phyloP scores from a whole-genome alignment of 345 rosid species.

The Combretum micranthum region DNA sequence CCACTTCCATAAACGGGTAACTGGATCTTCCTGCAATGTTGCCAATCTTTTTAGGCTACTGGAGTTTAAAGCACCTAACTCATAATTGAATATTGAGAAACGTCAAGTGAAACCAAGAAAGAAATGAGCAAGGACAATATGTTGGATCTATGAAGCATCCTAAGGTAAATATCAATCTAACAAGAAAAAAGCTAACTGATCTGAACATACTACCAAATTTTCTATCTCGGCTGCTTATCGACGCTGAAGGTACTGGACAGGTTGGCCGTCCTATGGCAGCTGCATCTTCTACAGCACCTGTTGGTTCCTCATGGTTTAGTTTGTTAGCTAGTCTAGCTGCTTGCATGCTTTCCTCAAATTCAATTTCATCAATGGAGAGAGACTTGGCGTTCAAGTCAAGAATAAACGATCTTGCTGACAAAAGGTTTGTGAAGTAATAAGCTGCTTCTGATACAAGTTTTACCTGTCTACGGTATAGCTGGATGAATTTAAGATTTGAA shows the following conservation, averaged over 20 bases:
- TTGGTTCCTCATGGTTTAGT: constrained; percentile 14
- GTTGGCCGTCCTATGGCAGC: constrained; percentile 7
- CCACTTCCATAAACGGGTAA: constrained; percentile 47
- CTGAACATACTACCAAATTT: constrained; percentile 20
- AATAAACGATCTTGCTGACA: constrained; percentile 45
- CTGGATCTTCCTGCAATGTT: constrained; percentile 20
- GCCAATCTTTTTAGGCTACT: neutral
- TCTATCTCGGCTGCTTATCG: constrained; percentile 13
- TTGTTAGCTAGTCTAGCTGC: constrained; percentile 34
- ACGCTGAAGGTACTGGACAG: constrained; percentile 16
- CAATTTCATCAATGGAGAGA: constrained; percentile 47
- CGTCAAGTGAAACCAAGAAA: too few relatives aligned
- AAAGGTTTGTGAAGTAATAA: constrained; percentile 45
- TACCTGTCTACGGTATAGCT: constrained; percentile 38
- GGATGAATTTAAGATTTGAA: constrained; percentile 52
- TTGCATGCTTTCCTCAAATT: constrained; percentile 52
- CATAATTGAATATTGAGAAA: too few relatives aligned
- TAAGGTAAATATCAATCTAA: neutral
- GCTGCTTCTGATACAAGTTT: constrained; percentile 52
- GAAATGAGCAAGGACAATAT: too few relatives aligned
- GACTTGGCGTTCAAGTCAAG: constrained; percentile 47
- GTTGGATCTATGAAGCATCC: neutral
- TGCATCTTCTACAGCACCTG: constrained; percentile 11
- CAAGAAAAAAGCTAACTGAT: neutral
- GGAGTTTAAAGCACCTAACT: neutral